Evolutionary conservation across 129 eudicot species (phyloP).

Genomic region (Saussurea involucrata): DNA sequence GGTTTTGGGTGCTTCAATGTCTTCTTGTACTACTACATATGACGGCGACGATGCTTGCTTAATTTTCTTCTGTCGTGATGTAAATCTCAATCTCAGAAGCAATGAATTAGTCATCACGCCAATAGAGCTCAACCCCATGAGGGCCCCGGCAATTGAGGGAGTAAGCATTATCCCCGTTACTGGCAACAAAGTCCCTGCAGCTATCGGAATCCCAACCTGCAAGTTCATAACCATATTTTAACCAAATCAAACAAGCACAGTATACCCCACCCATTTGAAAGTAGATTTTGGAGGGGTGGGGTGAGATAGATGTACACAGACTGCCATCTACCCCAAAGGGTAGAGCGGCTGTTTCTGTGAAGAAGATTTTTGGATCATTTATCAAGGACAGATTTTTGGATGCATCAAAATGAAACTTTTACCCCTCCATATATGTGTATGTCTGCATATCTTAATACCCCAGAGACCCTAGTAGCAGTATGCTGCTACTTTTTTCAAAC

Average conservation of each 20-base stretch:
- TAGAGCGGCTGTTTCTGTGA: no score
- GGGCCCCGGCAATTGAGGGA: constrained; percentile 96
- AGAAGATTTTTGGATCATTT: no score
- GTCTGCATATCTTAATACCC: not conserved
- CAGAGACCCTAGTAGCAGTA: not conserved
- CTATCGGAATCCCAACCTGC: constrained; percentile 92
- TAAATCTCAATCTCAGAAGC: constrained; percentile 69
- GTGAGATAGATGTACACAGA: not conserved
- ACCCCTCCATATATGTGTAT: not conserved
- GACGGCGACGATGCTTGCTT: not conserved
- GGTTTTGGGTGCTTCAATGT: constrained; percentile 45
- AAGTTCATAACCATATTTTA: not conserved
- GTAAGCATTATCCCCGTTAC: constrained; percentile 87
- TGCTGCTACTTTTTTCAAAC: not conserved
- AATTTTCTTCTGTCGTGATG: constrained; percentile 39
- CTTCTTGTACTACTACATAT: constrained; percentile 25
- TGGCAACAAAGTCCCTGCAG: constrained; percentile 86
- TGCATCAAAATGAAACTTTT: not conserved
- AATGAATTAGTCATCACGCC: constrained; percentile 94
- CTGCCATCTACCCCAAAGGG: not conserved
- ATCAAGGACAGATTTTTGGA: no score
- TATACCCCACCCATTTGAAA: not conserved
- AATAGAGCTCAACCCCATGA: constrained; percentile 91
- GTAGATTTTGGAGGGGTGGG: not conserved
- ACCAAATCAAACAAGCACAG: not conserved